Base-by-base conservation (phyloP, 306 rosid species). In the Morella rubra region DNA sequence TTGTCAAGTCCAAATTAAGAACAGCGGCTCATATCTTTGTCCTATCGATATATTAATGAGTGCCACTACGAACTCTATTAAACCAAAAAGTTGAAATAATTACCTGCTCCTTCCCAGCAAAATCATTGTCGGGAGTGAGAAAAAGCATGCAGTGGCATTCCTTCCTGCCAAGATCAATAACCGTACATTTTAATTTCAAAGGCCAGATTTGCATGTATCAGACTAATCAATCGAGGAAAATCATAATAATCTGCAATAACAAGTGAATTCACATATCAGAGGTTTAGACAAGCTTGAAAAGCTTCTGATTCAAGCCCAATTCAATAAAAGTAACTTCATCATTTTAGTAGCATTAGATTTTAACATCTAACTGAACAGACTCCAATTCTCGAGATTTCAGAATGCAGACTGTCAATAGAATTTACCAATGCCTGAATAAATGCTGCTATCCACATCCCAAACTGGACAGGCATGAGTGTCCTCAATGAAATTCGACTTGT, bases 141-240 rank as follows among this genome's bases (percentile, higher is more conserved):
- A 95, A 95, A 74, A 95, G 97, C 99, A 95, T 95, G 90, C 99
- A 95, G 86, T 95, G 99, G 85, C 99, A 95, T 78, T 95, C 99
- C 89, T 95, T 95, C 97, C 99, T 95, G 80, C 78, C 82, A 87
- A 80, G 60, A 32, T 68, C 5, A 79, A 60, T 41, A 56, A 45
- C 73, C 60, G 37, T 9, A 49, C 53, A 49, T 76, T 71, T 79
- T 65, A 53, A 56, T 42, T 54, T 37, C 32, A 76, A n/a, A 27
- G 14, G 14, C 74, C 72, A 50, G 49, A 32, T 73, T 32, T 27
- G 40, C 27, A 50, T 1, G 22, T 50, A 24, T 6, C 4, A 16
- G n/a, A 16, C 41, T 61, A 60, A 47, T 3, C 0, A 18, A 37
- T 56, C 19, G 45, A 40, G 40, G 69, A 7, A 15, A 9, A 59